Conservation (phyloP, 1,284 basidiomycete genomes). For the Cutaneotrichosporon arboriforme region DNA sequence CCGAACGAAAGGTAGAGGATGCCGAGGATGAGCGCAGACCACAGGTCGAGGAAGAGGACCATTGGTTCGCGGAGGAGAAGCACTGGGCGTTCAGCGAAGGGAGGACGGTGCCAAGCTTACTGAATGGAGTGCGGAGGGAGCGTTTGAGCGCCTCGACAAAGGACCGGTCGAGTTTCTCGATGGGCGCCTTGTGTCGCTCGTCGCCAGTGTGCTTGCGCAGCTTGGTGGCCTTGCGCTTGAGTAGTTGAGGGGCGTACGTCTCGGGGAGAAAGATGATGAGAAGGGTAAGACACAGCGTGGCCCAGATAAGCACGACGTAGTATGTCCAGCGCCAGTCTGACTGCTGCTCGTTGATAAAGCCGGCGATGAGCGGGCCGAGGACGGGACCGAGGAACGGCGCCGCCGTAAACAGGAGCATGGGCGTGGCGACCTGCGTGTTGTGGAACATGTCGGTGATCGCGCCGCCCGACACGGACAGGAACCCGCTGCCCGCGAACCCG, state of each 20-base stretch:
- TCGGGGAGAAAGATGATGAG: slow-evolving; percentile 60
- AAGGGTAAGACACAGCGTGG: slow-evolving; percentile 41
- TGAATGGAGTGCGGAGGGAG: slow-evolving; percentile 65
- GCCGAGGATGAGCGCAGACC: slow-evolving; percentile 62
- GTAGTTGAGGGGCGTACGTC: slow-evolving; percentile 63
- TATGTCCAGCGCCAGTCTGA: slow-evolving; percentile 72
- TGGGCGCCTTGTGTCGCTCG: slow-evolving; percentile 56
- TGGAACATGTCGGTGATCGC: slow-evolving; percentile 69
- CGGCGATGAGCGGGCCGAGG: slow-evolving; percentile 53
- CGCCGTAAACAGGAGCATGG: slow-evolving; percentile 69
- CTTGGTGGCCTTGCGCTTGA: slow-evolving; percentile 55
- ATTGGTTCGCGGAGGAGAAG: slow-evolving; percentile 65
- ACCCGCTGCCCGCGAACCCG: slow-evolving; percentile 63
- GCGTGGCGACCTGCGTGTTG: slow-evolving; percentile 61
- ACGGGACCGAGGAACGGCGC: slow-evolving; percentile 71
- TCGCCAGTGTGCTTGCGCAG: slow-evolving; percentile 55
- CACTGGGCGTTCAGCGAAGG: slow-evolving; percentile 44
- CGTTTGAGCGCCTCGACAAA: slow-evolving; percentile 53
- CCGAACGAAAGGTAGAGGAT: slow-evolving; percentile 68
- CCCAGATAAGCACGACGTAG: slow-evolving; percentile 58
- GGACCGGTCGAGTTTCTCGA: slow-evolving; percentile 52
- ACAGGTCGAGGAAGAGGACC: slow-evolving; percentile 63
- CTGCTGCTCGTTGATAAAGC: slow-evolving; percentile 55
- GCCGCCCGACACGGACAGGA: slow-evolving; percentile 73
- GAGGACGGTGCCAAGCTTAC: slow-evolving; percentile 54